Base-by-base conservation (phyloP, 2,329 filamentous ascomycete genomes). In the Bipolaris cookei region DNA sequence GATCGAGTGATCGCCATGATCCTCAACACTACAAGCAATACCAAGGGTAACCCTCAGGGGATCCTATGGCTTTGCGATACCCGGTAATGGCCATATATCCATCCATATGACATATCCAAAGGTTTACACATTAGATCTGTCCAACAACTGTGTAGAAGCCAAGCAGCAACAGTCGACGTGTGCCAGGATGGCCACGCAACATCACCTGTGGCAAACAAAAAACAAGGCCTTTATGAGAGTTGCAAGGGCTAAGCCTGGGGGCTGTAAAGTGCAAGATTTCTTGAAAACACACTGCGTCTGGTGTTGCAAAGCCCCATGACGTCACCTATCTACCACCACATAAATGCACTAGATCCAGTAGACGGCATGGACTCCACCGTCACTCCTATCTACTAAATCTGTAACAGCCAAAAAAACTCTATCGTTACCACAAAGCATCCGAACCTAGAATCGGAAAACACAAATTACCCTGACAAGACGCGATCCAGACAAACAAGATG, bases 401-500 rank as follows among this genome's bases (percentile, higher is more conserved):
- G 45, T 23, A 58, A 34, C 43, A 46, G 46, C 25, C 28, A 39
- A 64, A 28, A 39, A 64, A 28, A 54, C 50, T 51, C 39, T 47
- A 53, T 39, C 14, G 34, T 51, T 30, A 38, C 30, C 41, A 34
- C 30, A 37, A 49, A 39, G 20, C 51, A 25, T 44, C 23, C 18
- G 23, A 34, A 23, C 35, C 23, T 14, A 39, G 16, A 43, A 32
- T 25, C 30, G 38, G 38, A 47, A 32, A 45, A 48, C 30, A 54
- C 51, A 38, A 39, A 50, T n/a, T 20, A 34, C 13, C 35, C 11
- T 35, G 61, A 39, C 44, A 39, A 28, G 37, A 35, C 37, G 18
- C 28, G 23, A 47, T 18, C 14, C 37, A 28, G 57, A 58, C n/a
- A 48, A 51, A 41, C 55, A 72, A 39, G 28, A 76, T 76, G 73